Conservation (phyloP, 208 protist genomes). For the Leishmania braziliensis region DNA sequence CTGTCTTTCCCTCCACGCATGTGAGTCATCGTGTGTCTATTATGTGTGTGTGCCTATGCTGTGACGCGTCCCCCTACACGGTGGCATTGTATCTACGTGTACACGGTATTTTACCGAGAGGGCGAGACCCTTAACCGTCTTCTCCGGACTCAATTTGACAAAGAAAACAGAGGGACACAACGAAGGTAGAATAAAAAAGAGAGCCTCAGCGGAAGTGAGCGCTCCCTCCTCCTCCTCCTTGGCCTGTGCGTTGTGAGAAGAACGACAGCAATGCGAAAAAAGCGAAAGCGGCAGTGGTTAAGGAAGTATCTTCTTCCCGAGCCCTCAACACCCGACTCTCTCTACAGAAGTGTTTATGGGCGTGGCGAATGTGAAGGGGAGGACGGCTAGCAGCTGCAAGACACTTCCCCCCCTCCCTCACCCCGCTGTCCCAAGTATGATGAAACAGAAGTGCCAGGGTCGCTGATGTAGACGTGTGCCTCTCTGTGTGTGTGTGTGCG, state of each 20-base stretch:
- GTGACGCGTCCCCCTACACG: background rate
- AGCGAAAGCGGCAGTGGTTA: background rate
- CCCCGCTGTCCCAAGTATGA: background rate
- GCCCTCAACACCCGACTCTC: background rate
- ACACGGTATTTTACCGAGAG: background rate
- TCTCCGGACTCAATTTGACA: background rate
- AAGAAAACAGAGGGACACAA: background rate
- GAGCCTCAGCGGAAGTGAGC: background rate
- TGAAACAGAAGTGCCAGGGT: background rate
- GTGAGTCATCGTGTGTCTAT: background rate
- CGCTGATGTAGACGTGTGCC: background rate
- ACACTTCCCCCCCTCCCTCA: no score
- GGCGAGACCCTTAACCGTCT: background rate
- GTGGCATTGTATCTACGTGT: background rate
- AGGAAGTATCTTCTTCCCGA: background rate
- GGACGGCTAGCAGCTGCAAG: background rate
- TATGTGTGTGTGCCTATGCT: background rate
- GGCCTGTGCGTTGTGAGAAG: background rate
- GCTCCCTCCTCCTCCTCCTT: no score
- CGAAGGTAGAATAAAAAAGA: background rate
- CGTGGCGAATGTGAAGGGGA: background rate
- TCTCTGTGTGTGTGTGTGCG: background rate
- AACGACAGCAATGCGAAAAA: background rate
- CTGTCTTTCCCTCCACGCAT: background rate
- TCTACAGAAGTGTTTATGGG: background rate